A percentile compares a stretch with the other conserved stretches of the same genome.
phyloP scores from a whole-genome alignment of 805 yeast species.

The Candida quercuum region DNA sequence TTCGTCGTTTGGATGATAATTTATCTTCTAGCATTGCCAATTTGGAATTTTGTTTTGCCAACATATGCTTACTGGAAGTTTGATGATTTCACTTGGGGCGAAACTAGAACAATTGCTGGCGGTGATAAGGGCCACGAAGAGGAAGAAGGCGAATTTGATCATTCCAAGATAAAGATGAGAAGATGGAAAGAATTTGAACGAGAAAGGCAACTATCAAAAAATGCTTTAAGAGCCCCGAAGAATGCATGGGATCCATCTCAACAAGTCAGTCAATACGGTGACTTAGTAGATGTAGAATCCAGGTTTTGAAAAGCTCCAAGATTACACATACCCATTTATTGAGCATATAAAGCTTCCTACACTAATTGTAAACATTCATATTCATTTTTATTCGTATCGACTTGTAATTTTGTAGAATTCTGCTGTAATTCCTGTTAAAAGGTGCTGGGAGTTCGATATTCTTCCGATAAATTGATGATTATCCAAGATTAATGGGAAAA shows the following conservation, averaged over 20 bases:
- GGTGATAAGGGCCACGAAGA: constrained; percentile 68
- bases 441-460: constrained; percentile 8
- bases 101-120: constrained; percentile 74
- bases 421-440: constrained; percentile 18
- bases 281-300: constrained; percentile 8
- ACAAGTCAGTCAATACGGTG: constrained; percentile 6
- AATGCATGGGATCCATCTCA: constrained; percentile 24
- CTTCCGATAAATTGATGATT: constrained; percentile 17
- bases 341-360: background rate
- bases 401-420: constrained; percentile 20
- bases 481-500: constrained; percentile 21
- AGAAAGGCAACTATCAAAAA: constrained; percentile 31
- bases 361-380: background rate
- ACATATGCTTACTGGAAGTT: constrained; percentile 89
- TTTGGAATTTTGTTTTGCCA: constrained; percentile 90
- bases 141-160: constrained; percentile 80
- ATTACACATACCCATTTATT: constrained; percentile 2
- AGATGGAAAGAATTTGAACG: constrained; percentile 93
- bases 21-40: constrained; percentile 77
- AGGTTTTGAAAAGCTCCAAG: background rate
- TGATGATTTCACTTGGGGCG: constrained; percentile 97
- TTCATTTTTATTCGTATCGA: constrained; percentile 4
- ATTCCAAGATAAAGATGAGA: constrained; percentile 85
- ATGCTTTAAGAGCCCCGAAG: constrained; percentile 19
- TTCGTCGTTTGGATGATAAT: constrained; percentile 76